These are phyloP conservation scores for Penicillium sp. DNA, from an alignment of 2,329 filamentous ascomycete species.

Conservation along the genomic window DNA sequence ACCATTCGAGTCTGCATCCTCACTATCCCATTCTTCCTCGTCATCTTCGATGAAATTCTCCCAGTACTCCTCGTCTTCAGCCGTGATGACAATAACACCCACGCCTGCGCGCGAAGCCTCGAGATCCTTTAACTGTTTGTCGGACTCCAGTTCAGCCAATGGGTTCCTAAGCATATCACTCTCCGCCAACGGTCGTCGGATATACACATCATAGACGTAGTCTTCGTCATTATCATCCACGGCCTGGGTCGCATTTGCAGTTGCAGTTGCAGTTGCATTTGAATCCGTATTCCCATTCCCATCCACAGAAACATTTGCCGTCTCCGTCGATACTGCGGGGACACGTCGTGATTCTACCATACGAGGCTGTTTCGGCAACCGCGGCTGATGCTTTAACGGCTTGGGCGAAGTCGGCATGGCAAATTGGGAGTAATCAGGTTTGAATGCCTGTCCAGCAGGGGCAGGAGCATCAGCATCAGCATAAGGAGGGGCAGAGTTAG, in stretches of 20 bases:
- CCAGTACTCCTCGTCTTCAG: slow-evolving; percentile 58
- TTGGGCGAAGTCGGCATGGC: slow-evolving; percentile 29
- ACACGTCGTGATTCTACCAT: slow-evolving; percentile 8
- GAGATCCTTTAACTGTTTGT: slow-evolving; percentile 34
- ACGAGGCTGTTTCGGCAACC: slow-evolving; percentile 36
- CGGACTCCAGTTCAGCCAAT: slow-evolving; percentile 31
- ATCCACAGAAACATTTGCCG: not conserved
- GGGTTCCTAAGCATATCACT: slow-evolving; percentile 40
- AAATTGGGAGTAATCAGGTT: slow-evolving; percentile 7
- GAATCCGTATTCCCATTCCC: slow-evolving; percentile 7
- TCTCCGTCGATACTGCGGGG: not conserved
- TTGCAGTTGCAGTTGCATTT: no score
- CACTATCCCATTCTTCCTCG: slow-evolving; percentile 61
- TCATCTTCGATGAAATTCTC: slow-evolving; percentile 60
- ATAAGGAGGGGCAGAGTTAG: slow-evolving; percentile 4
- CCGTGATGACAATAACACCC: slow-evolving; percentile 47
- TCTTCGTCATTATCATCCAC: slow-evolving; percentile 53
- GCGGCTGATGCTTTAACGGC: slow-evolving; percentile 42
- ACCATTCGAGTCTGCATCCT: slow-evolving; percentile 68
- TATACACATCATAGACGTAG: slow-evolving; percentile 67
- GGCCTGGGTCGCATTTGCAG: no score
- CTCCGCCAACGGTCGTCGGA: slow-evolving; percentile 53
- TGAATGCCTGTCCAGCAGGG: not conserved
- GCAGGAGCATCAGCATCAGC: not conserved
- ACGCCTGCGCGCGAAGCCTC: slow-evolving; percentile 40